These are phyloP conservation scores for Ogataea nitratoaversa DNA, from an alignment of 805 yeast genomes.

Conservation along the genomic window DNA sequence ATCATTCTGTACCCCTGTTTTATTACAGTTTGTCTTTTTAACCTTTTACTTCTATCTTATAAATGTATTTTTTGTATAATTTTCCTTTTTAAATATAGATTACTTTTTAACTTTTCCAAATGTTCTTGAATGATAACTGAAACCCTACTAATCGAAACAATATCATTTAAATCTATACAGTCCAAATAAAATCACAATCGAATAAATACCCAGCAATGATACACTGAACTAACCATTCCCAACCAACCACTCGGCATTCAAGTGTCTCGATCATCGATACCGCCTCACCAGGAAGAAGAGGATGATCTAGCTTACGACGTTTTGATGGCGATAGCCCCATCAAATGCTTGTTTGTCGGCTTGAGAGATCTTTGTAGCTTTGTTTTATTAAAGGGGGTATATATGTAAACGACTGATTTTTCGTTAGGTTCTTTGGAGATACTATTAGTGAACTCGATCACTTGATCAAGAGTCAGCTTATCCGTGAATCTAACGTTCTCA, in stretches of 20 bases:
- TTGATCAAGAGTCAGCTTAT: background rate
- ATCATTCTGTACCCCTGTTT: too few species aligned
- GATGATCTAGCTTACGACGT: background rate
- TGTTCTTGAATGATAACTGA: too few species aligned
- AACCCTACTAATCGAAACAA: too few species aligned
- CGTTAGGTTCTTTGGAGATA: background rate
- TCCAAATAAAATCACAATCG: slow-evolving; percentile 10
- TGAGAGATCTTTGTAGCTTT: slow-evolving; percentile 9
- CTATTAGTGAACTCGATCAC: background rate
- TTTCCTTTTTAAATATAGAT: background rate
- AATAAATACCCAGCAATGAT: slow-evolving; percentile 32
- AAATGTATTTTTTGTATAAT: too few species aligned
- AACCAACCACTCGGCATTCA: slow-evolving; percentile 36
- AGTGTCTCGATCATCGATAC: background rate
- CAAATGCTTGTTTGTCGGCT: background rate
- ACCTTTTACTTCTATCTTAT: too few species aligned
- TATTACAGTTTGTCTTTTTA: too few species aligned
- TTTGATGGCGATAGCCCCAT: background rate
- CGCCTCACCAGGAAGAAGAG: background rate
- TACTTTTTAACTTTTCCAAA: too few species aligned
- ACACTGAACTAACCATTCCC: slow-evolving; percentile 71
- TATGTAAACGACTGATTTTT: slow-evolving; percentile 2
- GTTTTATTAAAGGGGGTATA: slow-evolving; percentile 5
- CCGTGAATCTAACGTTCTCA: slow-evolving; percentile 2
- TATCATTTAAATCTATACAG: background rate